Conservation (phyloP, 73 alveolate species). For the Tetrahymena malaccensis region DNA sequence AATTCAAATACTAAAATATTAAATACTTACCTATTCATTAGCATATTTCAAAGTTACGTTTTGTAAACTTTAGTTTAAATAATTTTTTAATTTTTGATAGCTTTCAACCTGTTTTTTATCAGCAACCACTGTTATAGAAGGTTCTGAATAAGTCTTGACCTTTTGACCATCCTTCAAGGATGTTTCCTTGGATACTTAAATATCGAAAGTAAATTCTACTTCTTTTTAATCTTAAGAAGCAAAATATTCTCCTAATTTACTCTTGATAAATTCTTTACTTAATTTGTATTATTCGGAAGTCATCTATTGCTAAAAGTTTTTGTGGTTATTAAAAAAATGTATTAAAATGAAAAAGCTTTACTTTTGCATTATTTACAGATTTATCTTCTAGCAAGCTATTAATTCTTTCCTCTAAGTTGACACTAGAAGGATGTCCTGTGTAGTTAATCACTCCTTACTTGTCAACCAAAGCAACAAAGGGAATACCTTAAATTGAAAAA, state of each 20-base stretch:
- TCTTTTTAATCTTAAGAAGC: background rate
- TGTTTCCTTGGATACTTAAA: background rate
- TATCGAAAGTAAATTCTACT: background rate
- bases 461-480: background rate
- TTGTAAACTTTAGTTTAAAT: background rate
- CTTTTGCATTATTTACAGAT: background rate
- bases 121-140: background rate
- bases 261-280: background rate
- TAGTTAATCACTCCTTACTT: background rate
- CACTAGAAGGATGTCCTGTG: background rate
- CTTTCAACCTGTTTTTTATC: background rate
- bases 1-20: background rate
- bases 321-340: too few species aligned
- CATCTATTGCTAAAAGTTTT: background rate
- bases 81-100: background rate
- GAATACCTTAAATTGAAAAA: background rate
- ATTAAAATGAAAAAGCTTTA: background rate
- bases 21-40: background rate
- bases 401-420: background rate
- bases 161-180: background rate
- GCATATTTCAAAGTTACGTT: background rate
- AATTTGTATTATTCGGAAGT: background rate
- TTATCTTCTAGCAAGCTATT: background rate
- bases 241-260: background rate
- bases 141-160: background rate